phyloP scores from a whole-genome alignment of 2,329 filamentous ascomycete genomes.

The Aspergillus quadricinctus region DNA sequence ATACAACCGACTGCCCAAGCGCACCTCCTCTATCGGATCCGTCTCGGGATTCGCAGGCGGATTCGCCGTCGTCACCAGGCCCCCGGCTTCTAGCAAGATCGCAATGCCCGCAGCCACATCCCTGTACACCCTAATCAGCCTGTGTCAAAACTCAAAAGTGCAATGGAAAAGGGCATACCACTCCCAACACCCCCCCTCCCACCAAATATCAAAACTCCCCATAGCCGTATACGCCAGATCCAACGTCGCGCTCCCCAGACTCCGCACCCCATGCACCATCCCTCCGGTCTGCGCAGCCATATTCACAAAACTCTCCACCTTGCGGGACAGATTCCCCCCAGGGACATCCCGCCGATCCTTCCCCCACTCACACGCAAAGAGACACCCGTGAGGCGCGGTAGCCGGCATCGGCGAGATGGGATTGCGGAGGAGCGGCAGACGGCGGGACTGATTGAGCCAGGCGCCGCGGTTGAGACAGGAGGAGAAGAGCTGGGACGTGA shows the following conservation, averaged over 20 bases:
- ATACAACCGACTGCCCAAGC: slow-evolving; percentile 65
- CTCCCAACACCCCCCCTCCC: slow-evolving; percentile 78
- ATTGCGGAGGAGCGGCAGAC: slow-evolving; percentile 59
- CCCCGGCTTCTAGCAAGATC: slow-evolving; percentile 68
- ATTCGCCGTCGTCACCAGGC: slow-evolving; percentile 69
- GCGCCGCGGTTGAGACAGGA: slow-evolving; percentile 63
- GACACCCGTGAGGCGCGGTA: slow-evolving; percentile 63
- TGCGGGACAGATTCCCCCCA: slow-evolving; percentile 65
- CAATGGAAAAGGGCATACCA: slow-evolving; percentile 48
- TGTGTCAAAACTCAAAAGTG: not conserved
- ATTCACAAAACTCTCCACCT: slow-evolving; percentile 70
- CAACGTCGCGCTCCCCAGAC: slow-evolving; percentile 67
- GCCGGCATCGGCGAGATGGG: slow-evolving; percentile 60
- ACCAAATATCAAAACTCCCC: slow-evolving; percentile 75
- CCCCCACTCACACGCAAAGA: slow-evolving; percentile 75
- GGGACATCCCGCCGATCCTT: slow-evolving; percentile 66
- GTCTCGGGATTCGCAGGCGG: slow-evolving; percentile 57
- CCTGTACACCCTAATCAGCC: slow-evolving; percentile 26
- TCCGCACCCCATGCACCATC: slow-evolving; percentile 74
- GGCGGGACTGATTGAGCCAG: slow-evolving; percentile 62
- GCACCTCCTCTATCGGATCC: slow-evolving; percentile 55
- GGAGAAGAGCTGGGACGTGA: slow-evolving; percentile 65
- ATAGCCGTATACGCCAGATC: slow-evolving; percentile 72
- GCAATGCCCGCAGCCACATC: slow-evolving; percentile 73
- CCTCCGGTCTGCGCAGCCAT: slow-evolving; percentile 67